A percentile compares a stretch with the other conserved stretches of the same genome.
phyloP scores from a whole-genome alignment of 2,329 filamentous ascomycete genomes.

The Hypoxylon sp. region DNA sequence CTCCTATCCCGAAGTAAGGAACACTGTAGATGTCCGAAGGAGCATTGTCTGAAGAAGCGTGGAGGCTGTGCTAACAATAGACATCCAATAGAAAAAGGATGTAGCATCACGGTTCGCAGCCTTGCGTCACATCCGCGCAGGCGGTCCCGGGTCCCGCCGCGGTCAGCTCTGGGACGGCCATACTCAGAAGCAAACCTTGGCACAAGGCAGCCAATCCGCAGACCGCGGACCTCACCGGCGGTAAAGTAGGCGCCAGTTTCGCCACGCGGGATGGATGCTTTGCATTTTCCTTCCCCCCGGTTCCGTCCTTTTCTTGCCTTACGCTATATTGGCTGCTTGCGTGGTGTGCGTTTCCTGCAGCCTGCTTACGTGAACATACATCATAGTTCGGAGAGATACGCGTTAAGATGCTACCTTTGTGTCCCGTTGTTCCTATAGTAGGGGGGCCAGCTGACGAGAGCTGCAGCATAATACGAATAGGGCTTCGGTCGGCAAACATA shows the following conservation, averaged over 20 bases:
- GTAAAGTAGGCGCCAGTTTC: slow-evolving; percentile 19
- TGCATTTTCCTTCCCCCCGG: neutral
- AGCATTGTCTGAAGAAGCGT: neutral
- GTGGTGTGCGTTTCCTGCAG: slow-evolving; percentile 5
- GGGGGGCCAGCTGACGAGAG: slow-evolving; percentile 33
- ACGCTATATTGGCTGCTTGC: slow-evolving; percentile 1
- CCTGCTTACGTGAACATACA: slow-evolving; percentile 17
- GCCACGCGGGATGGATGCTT: slow-evolving; percentile 17
- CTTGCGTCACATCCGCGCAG: slow-evolving; percentile 21
- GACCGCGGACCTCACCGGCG: slow-evolving; percentile 36
- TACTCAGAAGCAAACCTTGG: neutral
- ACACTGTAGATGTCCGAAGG: neutral
- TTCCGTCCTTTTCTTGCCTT: neutral
- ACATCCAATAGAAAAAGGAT: neutral
- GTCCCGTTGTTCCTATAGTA: slow-evolving; percentile 3
- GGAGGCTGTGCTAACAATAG: slow-evolving; percentile 15
- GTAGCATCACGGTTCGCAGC: slow-evolving; percentile 7
- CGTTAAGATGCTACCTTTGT: slow-evolving; percentile 3
- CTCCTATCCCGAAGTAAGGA: neutral
- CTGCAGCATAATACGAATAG: slow-evolving; percentile 19
- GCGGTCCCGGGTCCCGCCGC: slow-evolving; percentile 24
- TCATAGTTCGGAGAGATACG: slow-evolving; percentile 10
- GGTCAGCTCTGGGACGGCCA: neutral
- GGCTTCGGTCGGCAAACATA: neutral
- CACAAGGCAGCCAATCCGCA: slow-evolving; percentile 30